Conservation (phyloP, 352 stramenopile species). For the Phytopythium litorale region DNA sequence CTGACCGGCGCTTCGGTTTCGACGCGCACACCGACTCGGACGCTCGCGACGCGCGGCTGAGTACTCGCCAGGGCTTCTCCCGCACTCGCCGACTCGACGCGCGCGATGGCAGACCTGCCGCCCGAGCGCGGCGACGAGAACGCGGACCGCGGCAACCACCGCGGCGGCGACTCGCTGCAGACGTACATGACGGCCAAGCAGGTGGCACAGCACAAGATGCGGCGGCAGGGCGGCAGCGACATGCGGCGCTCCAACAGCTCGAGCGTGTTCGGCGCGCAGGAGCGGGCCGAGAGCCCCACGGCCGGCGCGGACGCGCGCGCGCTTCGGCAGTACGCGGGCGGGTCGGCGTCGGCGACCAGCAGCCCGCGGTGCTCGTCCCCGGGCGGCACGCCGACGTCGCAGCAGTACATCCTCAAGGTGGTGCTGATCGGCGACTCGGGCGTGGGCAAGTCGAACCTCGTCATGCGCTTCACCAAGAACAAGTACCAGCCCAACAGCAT, state of each 20-base stretch:
- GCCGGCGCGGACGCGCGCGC: background rate
- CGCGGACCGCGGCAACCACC: background rate
- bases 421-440: conserved; percentile 87
- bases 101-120: background rate
- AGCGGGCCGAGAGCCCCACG: conserved; percentile 7
- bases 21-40: background rate
- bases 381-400: conserved; percentile 13
- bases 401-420: conserved; percentile 82
- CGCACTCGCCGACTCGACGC: background rate
- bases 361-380: conserved; percentile 47
- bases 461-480: conserved; percentile 89
- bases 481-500: conserved; percentile 75
- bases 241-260: conserved; percentile 44
- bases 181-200: conserved; percentile 63
- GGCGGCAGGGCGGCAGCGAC: conserved; percentile 16
- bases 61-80: background rate
- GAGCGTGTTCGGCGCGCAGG: conserved; percentile 16
- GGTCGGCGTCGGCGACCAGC: conserved; percentile 33
- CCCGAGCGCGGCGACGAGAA: conserved; percentile 10
- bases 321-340: conserved; percentile 17
- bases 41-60: background rate
- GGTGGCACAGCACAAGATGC: conserved; percentile 54
- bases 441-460: conserved; percentile 87
- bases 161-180: conserved; percentile 26
- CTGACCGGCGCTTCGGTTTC: background rate